Conservation (phyloP, 2,329 filamentous ascomycete genomes). For the Cordyceps sp. region DNA sequence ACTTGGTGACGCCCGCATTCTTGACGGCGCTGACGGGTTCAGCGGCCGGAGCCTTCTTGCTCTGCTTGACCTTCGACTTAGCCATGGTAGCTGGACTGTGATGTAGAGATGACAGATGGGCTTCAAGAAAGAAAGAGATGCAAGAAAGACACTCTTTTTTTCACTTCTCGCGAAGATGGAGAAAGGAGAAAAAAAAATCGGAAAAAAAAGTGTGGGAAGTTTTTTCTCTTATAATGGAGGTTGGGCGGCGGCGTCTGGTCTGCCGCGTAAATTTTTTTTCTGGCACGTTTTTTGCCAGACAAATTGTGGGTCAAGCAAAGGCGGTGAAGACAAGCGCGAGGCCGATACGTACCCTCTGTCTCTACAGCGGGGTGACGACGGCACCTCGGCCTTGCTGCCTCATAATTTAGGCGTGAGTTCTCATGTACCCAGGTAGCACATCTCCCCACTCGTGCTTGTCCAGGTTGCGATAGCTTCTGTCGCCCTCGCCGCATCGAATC, state of each 20-base stretch:
- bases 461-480: too few relatives aligned
- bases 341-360: background rate
- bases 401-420: conserved; percentile 9
- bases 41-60: conserved; percentile 35
- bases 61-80: conserved; percentile 44
- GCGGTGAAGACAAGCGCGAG: conserved; percentile 17
- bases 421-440: too few relatives aligned
- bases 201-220: too few relatives aligned
- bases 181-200: too few relatives aligned
- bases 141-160: too few relatives aligned
- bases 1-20: conserved; percentile 50
- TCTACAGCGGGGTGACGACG: too few relatives aligned
- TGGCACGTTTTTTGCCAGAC: conserved; percentile 13
- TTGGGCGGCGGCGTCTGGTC: too few relatives aligned
- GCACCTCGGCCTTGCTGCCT: conserved; percentile 13
- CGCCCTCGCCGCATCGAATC: too few relatives aligned
- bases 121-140: too few relatives aligned
- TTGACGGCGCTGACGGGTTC: conserved; percentile 38
- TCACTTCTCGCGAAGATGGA: too few relatives aligned
- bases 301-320: conserved; percentile 15
- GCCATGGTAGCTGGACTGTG: conserved; percentile 36
- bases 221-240: too few relatives aligned
- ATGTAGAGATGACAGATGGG: background rate
- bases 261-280: conserved; percentile 6
- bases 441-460: too few relatives aligned